Evolutionary conservation across 2,329 filamentous ascomycete species (phyloP).

Genomic region (Coniochaeta ligniaria): DNA sequence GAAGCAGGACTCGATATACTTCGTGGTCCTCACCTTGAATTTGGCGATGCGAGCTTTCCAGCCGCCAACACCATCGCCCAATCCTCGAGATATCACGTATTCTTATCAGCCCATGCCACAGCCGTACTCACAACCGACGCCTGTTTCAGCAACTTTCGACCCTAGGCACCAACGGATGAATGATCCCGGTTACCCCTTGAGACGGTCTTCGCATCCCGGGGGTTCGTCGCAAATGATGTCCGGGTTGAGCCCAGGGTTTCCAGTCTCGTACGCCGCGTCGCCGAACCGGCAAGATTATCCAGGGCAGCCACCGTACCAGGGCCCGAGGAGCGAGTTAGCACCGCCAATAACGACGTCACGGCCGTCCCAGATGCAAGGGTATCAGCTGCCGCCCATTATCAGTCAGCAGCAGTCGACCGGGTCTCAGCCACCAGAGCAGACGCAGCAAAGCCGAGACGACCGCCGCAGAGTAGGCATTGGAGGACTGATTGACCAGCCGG

Average conservation of each 20-base stretch:
- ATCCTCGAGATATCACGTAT: constrained; percentile 33
- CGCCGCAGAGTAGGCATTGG: constrained; percentile 53
- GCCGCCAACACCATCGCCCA: constrained; percentile 38
- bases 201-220: constrained; percentile 10
- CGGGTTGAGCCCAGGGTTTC: constrained; percentile 31
- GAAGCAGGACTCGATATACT: constrained; percentile 56
- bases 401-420: constrained; percentile 15
- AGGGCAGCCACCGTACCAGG: constrained; percentile 40
- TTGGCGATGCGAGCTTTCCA: constrained; percentile 27
- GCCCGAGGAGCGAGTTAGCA: constrained; percentile 44
- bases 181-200: constrained; percentile 17
- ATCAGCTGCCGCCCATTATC: constrained; percentile 42
- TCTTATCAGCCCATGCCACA: constrained; percentile 30
- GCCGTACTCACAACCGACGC: constrained; percentile 34
- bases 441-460: constrained; percentile 33
- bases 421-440: constrained; percentile 13
- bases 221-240: constrained; percentile 25
- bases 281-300: constrained; percentile 37
- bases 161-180: constrained; percentile 31
- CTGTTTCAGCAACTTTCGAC: constrained; percentile 41
- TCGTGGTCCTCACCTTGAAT: constrained; percentile 45
- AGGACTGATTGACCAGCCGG: constrained; percentile 49
- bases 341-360: constrained; percentile 16
- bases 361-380: constrained; percentile 24
- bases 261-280: constrained; percentile 38